Evolutionary conservation across 192 early-diverging fungal species (phyloP).

Genomic region (Bifiguratus adelaidae): DNA sequence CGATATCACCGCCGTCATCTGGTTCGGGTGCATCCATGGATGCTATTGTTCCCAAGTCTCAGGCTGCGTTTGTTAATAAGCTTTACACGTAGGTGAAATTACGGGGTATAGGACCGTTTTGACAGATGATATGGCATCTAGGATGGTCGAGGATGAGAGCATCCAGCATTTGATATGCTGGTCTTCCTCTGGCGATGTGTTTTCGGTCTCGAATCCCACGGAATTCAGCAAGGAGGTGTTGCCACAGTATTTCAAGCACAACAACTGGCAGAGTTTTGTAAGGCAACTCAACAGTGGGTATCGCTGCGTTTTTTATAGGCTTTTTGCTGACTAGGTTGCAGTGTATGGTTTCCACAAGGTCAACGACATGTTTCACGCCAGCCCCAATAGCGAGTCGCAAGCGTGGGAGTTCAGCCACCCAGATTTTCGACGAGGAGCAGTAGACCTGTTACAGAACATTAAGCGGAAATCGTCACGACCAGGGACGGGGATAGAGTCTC

Average conservation of each 20-base stretch:
- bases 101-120: neutral
- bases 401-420: slow-evolving; percentile 88
- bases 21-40: too few species aligned
- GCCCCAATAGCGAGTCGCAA: slow-evolving; percentile 47
- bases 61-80: slow-evolving; percentile 38
- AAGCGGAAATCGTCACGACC: slow-evolving; percentile 22
- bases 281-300: slow-evolving; percentile 71
- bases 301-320: neutral
- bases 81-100: slow-evolving; percentile 25
- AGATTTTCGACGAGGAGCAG: slow-evolving; percentile 58
- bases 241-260: slow-evolving; percentile 86
- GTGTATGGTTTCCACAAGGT: slow-evolving; percentile 43
- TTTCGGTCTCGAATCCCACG: slow-evolving; percentile 79
- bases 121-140: slow-evolving; percentile 9
- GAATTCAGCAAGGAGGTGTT: slow-evolving; percentile 70
- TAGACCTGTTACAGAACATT: slow-evolving; percentile 29
- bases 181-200: slow-evolving; percentile 75
- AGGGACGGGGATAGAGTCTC: too few species aligned
- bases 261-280: slow-evolving; percentile 88
- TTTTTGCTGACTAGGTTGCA: slow-evolving; percentile 11
- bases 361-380: slow-evolving; percentile 40
- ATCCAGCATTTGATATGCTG: slow-evolving; percentile 58
- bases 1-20: too few species aligned
- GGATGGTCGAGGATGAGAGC: slow-evolving; percentile 63
- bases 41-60: slow-evolving; percentile 31